Base-by-base conservation (phyloP, 129 eudicot species). In the Centrapalus pauciflorus region DNA sequence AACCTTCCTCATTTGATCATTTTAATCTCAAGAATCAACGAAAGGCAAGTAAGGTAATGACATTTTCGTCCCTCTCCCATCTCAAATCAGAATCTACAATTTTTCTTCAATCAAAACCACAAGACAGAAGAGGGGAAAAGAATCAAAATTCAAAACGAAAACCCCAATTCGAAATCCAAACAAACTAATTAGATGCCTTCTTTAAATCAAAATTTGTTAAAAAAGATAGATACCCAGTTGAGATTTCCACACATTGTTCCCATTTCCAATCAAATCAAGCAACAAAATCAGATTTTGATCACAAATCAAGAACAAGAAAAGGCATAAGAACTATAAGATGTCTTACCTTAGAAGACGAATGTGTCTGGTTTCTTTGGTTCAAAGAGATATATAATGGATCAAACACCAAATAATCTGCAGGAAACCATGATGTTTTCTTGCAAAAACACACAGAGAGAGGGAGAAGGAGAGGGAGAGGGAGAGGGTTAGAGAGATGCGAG, bases 301-400 rank as follows among this genome's bases (percentile, higher is more conserved):
- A 46, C 16, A 75, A n/a, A 57, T 24, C 64, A 75, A 45, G 62
- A 56, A 66, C 30, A 28, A 10, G n/a, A 33, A 61, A 72, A 37
- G 4, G 23, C 66, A 26, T 14, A 56, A 16, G 17, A 55, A 66
- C 1, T 34, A 12, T 11, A 13, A 70, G 74, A 57, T 66, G 4
- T 56, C 5, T 75, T 66, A 67, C 79, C 79, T 66, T 75, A 51
- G 24, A 33, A 66, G 74, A 48, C 32, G 68, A 75, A 75, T 66
- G 74, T 34, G 67, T 67, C 29, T 66, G 5, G 46, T 25, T 33
- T 66, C 69, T 66, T 66, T n/a, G 49, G 55, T 67, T 74, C 24
- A 65, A 56, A 73, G 43, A 7, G 61, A 14, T 16, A 75, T 75
- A 75, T 59, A 24, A 66, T 9, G 74, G 23, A 75, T 66, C 61